Conservation (phyloP, 2,329 filamentous ascomycete species). For the Phaeosphaeria sp. region DNA sequence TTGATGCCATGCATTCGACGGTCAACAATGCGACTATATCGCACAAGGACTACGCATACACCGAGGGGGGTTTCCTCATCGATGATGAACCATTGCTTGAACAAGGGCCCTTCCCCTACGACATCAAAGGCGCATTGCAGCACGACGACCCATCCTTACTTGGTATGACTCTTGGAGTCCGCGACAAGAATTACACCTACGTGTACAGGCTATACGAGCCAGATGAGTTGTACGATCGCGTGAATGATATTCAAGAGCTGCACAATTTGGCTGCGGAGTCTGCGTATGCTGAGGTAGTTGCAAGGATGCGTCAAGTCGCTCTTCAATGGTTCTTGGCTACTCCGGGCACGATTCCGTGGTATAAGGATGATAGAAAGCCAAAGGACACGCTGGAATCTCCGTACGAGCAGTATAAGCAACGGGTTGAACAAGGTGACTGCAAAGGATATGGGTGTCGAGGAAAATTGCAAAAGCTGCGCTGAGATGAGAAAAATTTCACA, state of each 20-base stretch:
- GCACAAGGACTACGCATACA: constrained; percentile 53
- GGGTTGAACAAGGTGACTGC: background rate
- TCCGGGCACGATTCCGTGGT: background rate
- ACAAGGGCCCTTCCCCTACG: constrained; percentile 53
- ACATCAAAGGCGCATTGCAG: constrained; percentile 55
- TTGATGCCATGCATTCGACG: constrained; percentile 32
- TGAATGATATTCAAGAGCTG: constrained; percentile 49
- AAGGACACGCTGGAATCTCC: background rate
- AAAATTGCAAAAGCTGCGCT: background rate
- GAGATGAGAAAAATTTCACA: too few species aligned
- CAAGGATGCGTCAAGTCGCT: background rate
- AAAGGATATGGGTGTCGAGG: background rate
- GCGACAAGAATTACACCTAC: constrained; percentile 50
- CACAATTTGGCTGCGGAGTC: constrained; percentile 47
- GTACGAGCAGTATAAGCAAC: background rate
- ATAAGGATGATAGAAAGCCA: background rate
- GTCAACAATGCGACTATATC: background rate
- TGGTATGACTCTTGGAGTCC: constrained; percentile 52
- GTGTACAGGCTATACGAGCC: constrained; percentile 57
- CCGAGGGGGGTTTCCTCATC: constrained; percentile 54
- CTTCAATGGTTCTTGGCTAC: background rate
- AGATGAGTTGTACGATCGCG: constrained; percentile 51
- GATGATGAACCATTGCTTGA: constrained; percentile 56
- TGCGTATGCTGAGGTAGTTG: background rate
- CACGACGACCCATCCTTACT: constrained; percentile 54